phyloP scores from a whole-genome alignment of 768 basidiomycete species.

The Pleurotus giganteus region DNA sequence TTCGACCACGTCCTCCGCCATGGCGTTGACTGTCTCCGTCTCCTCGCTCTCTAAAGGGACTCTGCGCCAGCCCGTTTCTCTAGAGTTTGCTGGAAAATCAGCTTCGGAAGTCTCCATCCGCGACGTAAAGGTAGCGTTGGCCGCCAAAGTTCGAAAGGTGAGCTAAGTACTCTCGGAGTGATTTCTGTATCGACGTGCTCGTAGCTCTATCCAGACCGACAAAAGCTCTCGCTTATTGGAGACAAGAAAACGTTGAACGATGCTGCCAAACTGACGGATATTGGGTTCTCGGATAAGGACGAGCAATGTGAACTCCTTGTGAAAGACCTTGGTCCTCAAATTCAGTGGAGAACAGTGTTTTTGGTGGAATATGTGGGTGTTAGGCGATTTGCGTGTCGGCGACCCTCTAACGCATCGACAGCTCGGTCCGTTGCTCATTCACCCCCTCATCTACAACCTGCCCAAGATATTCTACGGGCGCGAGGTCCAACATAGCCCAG shows the following conservation, averaged over 20 bases:
- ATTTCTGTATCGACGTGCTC: not conserved
- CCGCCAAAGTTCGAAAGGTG: constrained; percentile 38
- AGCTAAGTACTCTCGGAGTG: constrained; percentile 10
- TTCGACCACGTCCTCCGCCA: not conserved
- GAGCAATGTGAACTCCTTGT: constrained; percentile 49
- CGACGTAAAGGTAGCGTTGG: constrained; percentile 68
- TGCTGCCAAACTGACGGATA: constrained; percentile 53
- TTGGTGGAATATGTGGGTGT: constrained; percentile 88
- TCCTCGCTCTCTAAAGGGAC: constrained; percentile 48
- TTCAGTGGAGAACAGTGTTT: constrained; percentile 88
- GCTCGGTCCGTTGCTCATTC: constrained; percentile 87
- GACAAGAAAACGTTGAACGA: constrained; percentile 64
- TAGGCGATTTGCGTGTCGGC: not conserved
- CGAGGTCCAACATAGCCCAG: constrained; percentile 65
- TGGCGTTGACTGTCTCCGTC: constrained; percentile 45
- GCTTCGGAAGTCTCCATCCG: constrained; percentile 51
- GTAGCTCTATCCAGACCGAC: constrained; percentile 71
- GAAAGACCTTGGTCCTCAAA: constrained; percentile 91
- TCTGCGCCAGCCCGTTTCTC: constrained; percentile 45
- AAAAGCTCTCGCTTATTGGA: constrained; percentile 67
- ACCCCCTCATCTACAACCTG: constrained; percentile 79
- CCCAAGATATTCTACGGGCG: constrained; percentile 69
- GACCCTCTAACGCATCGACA: constrained; percentile 26
- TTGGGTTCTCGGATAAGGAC: constrained; percentile 57
- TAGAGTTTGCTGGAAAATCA: constrained; percentile 36